Base-by-base conservation (phyloP, 1,284 basidiomycete species). In the Sanghuangporus baumii region DNA sequence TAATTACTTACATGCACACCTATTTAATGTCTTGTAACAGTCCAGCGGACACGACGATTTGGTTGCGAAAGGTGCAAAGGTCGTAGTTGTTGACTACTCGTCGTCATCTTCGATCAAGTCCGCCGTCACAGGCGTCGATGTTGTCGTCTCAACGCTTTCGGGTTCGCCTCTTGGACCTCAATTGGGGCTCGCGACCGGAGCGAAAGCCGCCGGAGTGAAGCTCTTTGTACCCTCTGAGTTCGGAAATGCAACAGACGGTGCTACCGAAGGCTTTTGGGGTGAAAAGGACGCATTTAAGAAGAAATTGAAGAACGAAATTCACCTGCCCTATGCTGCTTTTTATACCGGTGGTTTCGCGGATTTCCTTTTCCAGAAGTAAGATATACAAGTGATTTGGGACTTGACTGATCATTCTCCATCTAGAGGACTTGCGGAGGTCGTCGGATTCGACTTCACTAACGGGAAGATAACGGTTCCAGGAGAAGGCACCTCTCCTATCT, bases 191-290 rank as follows among this genome's bases (percentile, higher is more conserved):
- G 76, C 74, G 2, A 68, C 71, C 8, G 77, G 76, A 5, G 74
- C 76, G 40, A 76, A 75, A 66, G 69, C 67, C 37, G 75, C 76
- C 0, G 72, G 72, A 12, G 76, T 78, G 20, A 71, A 73, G 61
- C 56, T 76, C 52, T 78, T 78, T 58, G 69, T 79, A 8, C 78
- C 77, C 3, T 75, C 74, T 6, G 77, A 78, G 60, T 77, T 71
- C 20, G 76, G 76, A 4, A 69, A 69, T 18, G 61, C 63, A 6
- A 66, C 66, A 3, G 71, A 74, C 26, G 70, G 69, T 4, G 37
- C 18, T 6, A 16, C 55, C 2, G 55, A 48, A 9, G 62, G 59
- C 31, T n/a, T 40, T 51, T 57, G 64, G 23, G 61, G 18, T 23
- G 11, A 34, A 40, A 69, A 68, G 41, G 55, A 51, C 20, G 31